Base-by-base conservation (phyloP, 2,329 filamentous ascomycete genomes). In the Teratosphaeria nubilosa region DNA sequence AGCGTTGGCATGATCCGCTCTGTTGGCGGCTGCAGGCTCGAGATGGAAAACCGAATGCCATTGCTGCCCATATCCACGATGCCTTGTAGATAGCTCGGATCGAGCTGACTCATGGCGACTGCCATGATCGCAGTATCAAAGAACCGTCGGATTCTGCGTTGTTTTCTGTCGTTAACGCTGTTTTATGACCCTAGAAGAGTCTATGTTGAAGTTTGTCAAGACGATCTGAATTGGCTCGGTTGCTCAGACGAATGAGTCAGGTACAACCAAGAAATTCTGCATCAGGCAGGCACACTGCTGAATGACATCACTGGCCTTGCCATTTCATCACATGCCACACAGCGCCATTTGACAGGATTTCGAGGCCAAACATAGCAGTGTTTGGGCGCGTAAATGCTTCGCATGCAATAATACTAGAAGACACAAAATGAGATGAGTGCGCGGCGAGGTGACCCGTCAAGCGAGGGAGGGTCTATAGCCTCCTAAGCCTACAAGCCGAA, bases 21-120 rank as follows among this genome's bases (percentile, higher is more conserved):
- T 45, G 78, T 82, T 3, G 84, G 82, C 24, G 87, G 85, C 3
- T 85, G 81, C n/a, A 95, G 80, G 64, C 90, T 85, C 9, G 90
- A 89, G 67, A 96, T 90, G 51, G 90, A 92, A 78, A 95, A 95
- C 57, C 91, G 89, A 67, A 96, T 92, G 66, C 91, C 91, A 77
- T 96, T 96, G 77, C 90, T 90, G 58, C 69, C 69, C 68, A 71
- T 71, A 56, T 71, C 69, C 5, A 70, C 68, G 25, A 66, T 74
- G 71, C 63, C 68, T 32, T 61, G 63, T 7, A 69, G 62, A 52
- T 65, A 59, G 32, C 64, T 53, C 7, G 60, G 53, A 20, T 54
- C 32, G 16, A 51, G 48, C 31, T 56, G 34, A 20, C 32, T 25
- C 31, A 34, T 34, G n/a, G 30, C 32, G 34, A 30, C 54, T n/a